Conservation (phyloP, 2,329 filamentous ascomycete species). For the Apiospora hydei region DNA sequence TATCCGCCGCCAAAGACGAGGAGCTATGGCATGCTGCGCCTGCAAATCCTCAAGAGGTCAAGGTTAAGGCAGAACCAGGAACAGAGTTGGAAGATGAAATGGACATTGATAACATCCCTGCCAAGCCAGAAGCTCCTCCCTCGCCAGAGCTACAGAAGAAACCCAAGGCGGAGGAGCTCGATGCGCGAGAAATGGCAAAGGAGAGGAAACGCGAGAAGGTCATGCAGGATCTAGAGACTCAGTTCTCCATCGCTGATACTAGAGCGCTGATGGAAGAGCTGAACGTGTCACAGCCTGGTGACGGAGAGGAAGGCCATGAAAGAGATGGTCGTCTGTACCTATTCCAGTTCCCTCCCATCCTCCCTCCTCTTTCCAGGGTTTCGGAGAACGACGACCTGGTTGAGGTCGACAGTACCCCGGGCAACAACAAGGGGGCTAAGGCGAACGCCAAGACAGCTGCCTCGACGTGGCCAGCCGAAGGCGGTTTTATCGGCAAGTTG, state of each 20-base stretch:
- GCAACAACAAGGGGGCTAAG: constrained; percentile 30
- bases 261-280: constrained; percentile 43
- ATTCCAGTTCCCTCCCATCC: constrained; percentile 69
- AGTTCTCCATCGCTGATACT: constrained; percentile 37
- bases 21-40: constrained; percentile 53
- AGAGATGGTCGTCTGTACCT: constrained; percentile 66
- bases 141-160: constrained; percentile 46
- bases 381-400: constrained; percentile 37
- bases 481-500: constrained; percentile 67
- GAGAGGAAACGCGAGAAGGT: constrained; percentile 42
- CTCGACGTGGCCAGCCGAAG: constrained; percentile 51
- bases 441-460: constrained; percentile 34
- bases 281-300: constrained; percentile 38
- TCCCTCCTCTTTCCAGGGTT: constrained; percentile 59
- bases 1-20: constrained; percentile 41
- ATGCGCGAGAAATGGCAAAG: constrained; percentile 36
- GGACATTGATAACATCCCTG: constrained; percentile 51
- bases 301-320: constrained; percentile 30
- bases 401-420: constrained; percentile 37
- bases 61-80: constrained; percentile 55
- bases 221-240: constrained; percentile 40
- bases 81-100: constrained; percentile 45
- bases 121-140: constrained; percentile 37
- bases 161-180: constrained; percentile 29
- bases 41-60: constrained; percentile 32